Percentiles rank a stretch among this genome's conserved stretches.
Conservation (phyloP, 2,329 filamentous ascomycete genomes). For the Penicillium digitatum region DNA sequence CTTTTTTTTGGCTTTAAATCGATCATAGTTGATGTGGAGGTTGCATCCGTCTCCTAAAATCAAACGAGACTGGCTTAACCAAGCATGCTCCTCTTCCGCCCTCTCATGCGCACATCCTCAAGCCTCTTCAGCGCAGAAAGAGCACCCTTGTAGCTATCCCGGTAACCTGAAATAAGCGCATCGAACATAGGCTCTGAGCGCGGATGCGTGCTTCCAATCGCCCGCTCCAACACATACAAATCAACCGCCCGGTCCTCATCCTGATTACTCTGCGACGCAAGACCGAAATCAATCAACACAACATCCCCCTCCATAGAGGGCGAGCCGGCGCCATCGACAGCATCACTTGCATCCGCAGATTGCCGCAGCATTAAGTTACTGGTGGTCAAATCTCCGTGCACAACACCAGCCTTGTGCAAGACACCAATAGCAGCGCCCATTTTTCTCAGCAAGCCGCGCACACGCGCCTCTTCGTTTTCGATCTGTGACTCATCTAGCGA, state of each 20-base stretch:
- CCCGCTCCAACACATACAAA: constrained; percentile 89
- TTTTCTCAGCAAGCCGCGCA: constrained; percentile 62
- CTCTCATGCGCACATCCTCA: constrained; percentile 89
- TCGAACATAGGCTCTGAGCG: constrained; percentile 72
- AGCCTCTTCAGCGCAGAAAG: constrained; percentile 71
- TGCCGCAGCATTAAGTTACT: constrained; percentile 86
- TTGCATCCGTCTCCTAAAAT: constrained; percentile 10
- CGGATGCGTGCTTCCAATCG: constrained; percentile 92
- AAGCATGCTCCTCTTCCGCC: constrained; percentile 94
- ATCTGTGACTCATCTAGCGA: constrained; percentile 29
- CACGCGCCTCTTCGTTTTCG: constrained; percentile 46
- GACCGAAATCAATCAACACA: constrained; percentile 89
- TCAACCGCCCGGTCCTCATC: constrained; percentile 96
- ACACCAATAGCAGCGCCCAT: constrained; percentile 69
- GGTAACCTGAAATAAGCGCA: constrained; percentile 71
- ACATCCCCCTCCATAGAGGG: constrained; percentile 63
- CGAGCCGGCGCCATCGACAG: constrained; percentile 14
- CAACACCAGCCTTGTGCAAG: constrained; percentile 78
- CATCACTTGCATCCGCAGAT: constrained; percentile 15
- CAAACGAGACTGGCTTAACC: constrained; percentile 54
- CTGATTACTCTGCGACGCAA: constrained; percentile 73
- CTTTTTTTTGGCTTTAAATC: constrained; percentile 8
- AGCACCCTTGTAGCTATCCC: constrained; percentile 69
- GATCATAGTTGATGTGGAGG: constrained; percentile 7
- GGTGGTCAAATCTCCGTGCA: constrained; percentile 94